These are phyloP conservation scores for Magnolia changhungtana DNA, from an alignment of 164 flowering plant species.

Conservation along the genomic window DNA sequence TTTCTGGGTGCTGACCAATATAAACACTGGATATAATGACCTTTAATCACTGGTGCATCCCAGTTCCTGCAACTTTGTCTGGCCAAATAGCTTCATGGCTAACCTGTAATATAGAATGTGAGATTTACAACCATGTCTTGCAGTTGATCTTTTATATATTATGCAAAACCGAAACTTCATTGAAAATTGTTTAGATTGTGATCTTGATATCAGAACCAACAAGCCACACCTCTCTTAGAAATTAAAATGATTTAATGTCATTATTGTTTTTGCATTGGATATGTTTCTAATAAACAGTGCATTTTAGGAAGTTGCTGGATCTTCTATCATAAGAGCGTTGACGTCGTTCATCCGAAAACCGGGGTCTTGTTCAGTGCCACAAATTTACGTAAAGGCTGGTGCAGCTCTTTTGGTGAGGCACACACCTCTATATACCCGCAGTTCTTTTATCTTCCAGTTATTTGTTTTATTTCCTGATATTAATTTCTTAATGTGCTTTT, in stretches of 20 bases:
- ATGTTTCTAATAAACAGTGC: conserved; percentile 5
- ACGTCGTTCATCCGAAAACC: conserved; percentile 50
- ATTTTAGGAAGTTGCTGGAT: conserved; percentile 65
- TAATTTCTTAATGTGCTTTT: not conserved
- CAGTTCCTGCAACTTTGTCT: no score
- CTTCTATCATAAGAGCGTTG: conserved; percentile 55
- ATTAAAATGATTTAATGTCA: not conserved
- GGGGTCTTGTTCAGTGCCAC: conserved; percentile 61
- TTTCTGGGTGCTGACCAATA: no score
- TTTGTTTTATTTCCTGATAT: not conserved
- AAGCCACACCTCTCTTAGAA: not conserved
- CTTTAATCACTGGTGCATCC: no score
- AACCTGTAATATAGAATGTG: no score
- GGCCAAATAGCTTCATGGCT: no score
- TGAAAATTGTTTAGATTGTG: not conserved
- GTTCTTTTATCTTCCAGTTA: not conserved
- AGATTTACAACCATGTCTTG: not conserved
- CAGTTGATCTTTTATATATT: not conserved
- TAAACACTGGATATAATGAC: no score
- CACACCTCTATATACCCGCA: not conserved
- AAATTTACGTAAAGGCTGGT: conserved; percentile 62
- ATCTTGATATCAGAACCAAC: not conserved
- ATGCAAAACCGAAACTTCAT: not conserved
- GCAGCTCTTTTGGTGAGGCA: conserved; percentile 57
- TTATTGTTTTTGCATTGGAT: not conserved